Conservation (phyloP, 192 early-diverging fungal species). For the Coemansia sp. region DNA sequence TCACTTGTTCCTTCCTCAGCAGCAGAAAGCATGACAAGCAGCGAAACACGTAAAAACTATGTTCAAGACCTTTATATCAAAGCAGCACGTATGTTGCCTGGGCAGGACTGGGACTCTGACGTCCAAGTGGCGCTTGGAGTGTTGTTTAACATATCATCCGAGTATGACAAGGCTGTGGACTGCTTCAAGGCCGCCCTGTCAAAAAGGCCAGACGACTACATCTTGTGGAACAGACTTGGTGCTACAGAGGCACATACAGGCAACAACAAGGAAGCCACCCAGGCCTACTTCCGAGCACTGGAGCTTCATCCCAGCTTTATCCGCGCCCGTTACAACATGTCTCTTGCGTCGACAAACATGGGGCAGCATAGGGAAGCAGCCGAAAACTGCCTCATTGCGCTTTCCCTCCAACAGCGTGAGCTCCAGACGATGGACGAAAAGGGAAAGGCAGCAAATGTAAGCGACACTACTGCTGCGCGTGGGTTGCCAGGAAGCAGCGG, state of each 20-base stretch:
- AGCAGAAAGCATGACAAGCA: constrained; percentile 35
- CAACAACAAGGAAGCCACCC: constrained; percentile 75
- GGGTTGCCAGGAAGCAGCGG: constrained; percentile 39
- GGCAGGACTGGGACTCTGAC: constrained; percentile 73
- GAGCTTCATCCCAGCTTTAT: constrained; percentile 95
- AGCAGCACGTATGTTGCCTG: constrained; percentile 66
- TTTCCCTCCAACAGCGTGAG: constrained; percentile 77
- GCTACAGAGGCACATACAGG: constrained; percentile 92
- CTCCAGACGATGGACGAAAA: constrained; percentile 38
- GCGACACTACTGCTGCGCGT: constrained; percentile 9
- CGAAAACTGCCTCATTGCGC: constrained; percentile 86
- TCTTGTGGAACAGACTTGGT: constrained; percentile 96
- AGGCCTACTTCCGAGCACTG: constrained; percentile 92
- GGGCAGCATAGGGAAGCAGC: constrained; percentile 86
- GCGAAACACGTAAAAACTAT: constrained; percentile 63
- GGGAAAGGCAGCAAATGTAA: constrained; percentile 33
- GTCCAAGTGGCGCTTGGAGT: constrained; percentile 95
- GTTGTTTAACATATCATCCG: constrained; percentile 88
- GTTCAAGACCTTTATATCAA: constrained; percentile 76
- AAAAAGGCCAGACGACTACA: constrained; percentile 83
- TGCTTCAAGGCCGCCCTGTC: constrained; percentile 93
- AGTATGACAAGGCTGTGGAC: constrained; percentile 95
- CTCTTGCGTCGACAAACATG: constrained; percentile 88
- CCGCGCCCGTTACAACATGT: constrained; percentile 94
- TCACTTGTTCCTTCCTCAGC: constrained; percentile 40